Evolutionary conservation across 345 rosid genomes (phyloP).

Genomic region (Salix caprea): DNA sequence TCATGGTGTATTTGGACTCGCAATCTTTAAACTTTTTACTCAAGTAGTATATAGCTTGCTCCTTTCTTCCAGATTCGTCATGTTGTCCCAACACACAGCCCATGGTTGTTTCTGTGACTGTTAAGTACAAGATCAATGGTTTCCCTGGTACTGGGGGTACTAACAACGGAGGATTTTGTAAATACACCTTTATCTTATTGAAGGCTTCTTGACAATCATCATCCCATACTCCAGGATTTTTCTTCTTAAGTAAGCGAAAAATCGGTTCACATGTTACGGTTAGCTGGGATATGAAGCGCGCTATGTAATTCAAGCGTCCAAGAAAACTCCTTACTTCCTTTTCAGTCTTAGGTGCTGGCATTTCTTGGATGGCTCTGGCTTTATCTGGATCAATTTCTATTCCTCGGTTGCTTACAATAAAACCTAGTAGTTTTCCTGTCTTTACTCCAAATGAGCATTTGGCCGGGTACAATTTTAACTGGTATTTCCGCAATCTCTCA

Average conservation of each 20-base stretch:
- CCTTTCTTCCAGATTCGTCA: background rate
- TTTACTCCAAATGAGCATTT: background rate
- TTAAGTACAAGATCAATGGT: background rate
- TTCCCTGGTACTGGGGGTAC: background rate
- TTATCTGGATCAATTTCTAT: background rate
- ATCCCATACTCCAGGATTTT: background rate
- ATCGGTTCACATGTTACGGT: accelerated
- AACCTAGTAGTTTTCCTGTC: accelerated
- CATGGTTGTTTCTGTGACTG: background rate
- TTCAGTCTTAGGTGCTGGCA: background rate
- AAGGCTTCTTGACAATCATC: background rate
- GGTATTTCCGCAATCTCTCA: too few species aligned
- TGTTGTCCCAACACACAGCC: background rate
- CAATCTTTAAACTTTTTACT: background rate
- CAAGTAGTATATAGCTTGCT: background rate
- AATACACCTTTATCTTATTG: background rate
- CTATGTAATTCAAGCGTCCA: background rate
- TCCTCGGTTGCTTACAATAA: background rate
- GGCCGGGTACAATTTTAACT: background rate
- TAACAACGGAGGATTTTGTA: accelerated
- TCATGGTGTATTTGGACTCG: background rate
- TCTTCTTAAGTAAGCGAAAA: background rate
- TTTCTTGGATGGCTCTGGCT: background rate
- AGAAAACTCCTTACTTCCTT: background rate
- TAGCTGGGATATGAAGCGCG: background rate